Evolutionary conservation across 257 asterid genomes (phyloP), one percentile per base, ranked within the genome.

Genomic region (Nicotiana otophora): DNA sequence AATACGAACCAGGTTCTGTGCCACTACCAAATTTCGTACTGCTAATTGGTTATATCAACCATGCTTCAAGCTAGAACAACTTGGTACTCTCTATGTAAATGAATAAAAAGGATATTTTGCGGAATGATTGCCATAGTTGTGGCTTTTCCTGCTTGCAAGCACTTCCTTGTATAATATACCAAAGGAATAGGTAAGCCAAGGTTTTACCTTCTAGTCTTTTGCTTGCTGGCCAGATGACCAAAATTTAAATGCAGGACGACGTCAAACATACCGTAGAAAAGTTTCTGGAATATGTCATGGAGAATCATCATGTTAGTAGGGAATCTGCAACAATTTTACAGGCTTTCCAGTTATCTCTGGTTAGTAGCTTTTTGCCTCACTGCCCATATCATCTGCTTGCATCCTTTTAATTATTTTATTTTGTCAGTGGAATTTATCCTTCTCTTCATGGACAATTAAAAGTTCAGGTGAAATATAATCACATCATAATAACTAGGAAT

Each of bases 291-390:
- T 92, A 94, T 90, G 91, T 94, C 62, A 86, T 91, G 86, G 86
- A 89, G 90, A 92, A 89, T 86, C 92, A 88, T 81, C 90, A 82
- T 34, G 90, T 94, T 70, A 89, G 80, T 86, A 87, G 89, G 85
- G 91, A 90, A 84, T 88, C 93, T 12, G 84, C 84, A 36, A 80
- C 88, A 81, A 85, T 91, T 60, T 83, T 91, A 84, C 96, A 95
- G 82, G 97, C 99, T 82, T 87, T 95, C 85, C 94, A 90, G 88
- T 81, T 95, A 78, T 94, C 98, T 82, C 86, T 95, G 95, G 97
- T 95, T 30, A 84, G 97, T 89, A 82, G 65, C 72, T 87, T 81
- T 36, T 53, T 20, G 42, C 36, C 80, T 46, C 76, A 62, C 30
- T 48, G 12, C 19, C 19, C 10, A 63, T 14, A 54, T 26, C 20